Evolutionary conservation across 352 stramenopile genomes (phyloP).

Genomic region (Phytophthora nicotianae): DNA sequence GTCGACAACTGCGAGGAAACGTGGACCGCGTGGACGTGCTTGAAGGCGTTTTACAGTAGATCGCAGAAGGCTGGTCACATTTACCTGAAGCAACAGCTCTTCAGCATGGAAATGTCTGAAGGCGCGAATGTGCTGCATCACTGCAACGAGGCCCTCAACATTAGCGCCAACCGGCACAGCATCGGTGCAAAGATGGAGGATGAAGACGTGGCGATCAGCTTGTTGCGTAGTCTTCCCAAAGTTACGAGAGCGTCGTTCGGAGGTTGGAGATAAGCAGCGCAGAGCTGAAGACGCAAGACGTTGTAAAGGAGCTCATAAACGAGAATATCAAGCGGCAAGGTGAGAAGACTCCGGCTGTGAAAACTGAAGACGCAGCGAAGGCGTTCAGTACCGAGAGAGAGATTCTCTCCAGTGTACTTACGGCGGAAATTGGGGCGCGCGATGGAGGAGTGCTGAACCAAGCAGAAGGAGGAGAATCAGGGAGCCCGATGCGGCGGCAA

Average conservation of each 20-base stretch:
- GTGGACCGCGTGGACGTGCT: too few relatives aligned
- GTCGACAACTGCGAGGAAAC: too few relatives aligned
- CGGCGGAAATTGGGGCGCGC: neutral
- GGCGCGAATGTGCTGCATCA: conserved; percentile 10
- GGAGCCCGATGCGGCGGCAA: neutral
- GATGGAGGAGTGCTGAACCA: neutral
- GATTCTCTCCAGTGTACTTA: too few relatives aligned
- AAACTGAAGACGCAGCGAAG: neutral
- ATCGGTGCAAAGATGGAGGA: conserved; percentile 13
- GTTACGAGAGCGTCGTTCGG: conserved; percentile 2
- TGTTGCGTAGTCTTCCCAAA: conserved; percentile 7
- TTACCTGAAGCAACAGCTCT: neutral
- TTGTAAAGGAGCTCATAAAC: neutral
- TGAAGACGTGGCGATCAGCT: conserved; percentile 10
- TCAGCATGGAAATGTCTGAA: conserved; percentile 5
- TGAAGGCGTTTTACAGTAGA: too few relatives aligned
- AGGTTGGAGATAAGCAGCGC: neutral
- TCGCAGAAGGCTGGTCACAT: neutral
- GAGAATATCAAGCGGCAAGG: neutral
- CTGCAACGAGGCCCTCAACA: conserved; percentile 11
- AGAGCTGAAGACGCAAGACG: neutral
- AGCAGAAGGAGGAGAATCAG: neutral
- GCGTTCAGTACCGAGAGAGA: too few relatives aligned
- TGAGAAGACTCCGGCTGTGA: neutral
- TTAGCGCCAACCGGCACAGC: conserved; percentile 8